These are phyloP conservation scores for Trypanosoma boissoni DNA, from an alignment of 208 protist genomes.

Conservation along the genomic window DNA sequence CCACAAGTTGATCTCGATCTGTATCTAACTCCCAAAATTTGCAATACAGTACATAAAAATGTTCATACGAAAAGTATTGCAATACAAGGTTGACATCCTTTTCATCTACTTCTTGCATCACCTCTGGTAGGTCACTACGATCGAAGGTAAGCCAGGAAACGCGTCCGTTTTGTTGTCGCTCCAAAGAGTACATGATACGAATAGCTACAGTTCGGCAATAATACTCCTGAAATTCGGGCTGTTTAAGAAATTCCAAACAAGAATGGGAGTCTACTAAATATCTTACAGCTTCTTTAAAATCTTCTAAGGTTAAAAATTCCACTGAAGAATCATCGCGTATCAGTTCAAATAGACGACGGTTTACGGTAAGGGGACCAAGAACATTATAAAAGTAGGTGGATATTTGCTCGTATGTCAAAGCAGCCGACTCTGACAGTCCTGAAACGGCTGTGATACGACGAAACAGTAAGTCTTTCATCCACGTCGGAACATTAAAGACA, in stretches of 20 bases:
- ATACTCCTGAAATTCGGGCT: conserved; percentile 95
- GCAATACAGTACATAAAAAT: conserved; percentile 99
- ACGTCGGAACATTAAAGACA: conserved; percentile 79
- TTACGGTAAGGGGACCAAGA: conserved; percentile 50
- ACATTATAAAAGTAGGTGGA: conserved; percentile 52
- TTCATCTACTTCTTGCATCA: conserved; percentile 73
- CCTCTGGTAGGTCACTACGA: conserved; percentile 79
- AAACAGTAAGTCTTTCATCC: conserved; percentile 80
- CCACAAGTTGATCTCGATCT: conserved; percentile 92
- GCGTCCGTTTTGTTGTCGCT: conserved; percentile 67
- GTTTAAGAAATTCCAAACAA: conserved; percentile 92
- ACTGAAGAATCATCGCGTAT: conserved; percentile 34
- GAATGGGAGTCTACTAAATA: conserved; percentile 87
- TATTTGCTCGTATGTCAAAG: conserved; percentile 52
- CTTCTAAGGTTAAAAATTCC: conserved; percentile 61
- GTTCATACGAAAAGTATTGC: conserved; percentile 97
- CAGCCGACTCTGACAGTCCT: conserved; percentile 24
- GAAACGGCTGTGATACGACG: conserved; percentile 38
- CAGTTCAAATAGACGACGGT: conserved; percentile 75
- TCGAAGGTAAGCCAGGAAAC: conserved; percentile 88
- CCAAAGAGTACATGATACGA: conserved; percentile 94
- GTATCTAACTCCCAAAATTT: conserved; percentile 98
- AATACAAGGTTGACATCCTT: conserved; percentile 88
- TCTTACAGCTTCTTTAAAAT: conserved; percentile 61
- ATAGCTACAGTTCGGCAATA: conserved; percentile 95